phyloP scores from a whole-genome alignment of 495 filamentous ascomycete species.

The Xylaria acuta region DNA sequence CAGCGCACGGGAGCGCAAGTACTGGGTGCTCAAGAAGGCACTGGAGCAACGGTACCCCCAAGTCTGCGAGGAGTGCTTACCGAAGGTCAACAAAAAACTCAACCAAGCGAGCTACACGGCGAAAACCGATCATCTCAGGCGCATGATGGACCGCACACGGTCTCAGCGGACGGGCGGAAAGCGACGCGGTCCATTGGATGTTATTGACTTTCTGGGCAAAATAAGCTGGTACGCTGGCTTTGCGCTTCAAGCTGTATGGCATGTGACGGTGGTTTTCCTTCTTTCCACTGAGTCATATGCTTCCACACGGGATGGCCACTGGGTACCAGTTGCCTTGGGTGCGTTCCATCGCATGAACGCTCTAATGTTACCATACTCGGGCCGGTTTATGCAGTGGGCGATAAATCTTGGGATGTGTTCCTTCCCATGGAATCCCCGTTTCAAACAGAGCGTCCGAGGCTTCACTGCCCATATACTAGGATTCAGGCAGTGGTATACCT shows the following conservation, averaged over 20 bases:
- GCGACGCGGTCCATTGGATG: conserved; percentile 57
- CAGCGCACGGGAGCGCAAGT: conserved; percentile 57
- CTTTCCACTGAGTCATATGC: conserved; percentile 28
- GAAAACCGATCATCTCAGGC: conserved; percentile 75
- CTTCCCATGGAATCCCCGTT: conserved; percentile 79
- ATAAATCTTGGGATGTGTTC: conserved; percentile 62
- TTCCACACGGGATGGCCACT: conserved; percentile 16
- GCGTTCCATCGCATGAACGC: conserved; percentile 40
- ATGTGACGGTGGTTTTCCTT: conserved; percentile 44
- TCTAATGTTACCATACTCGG: conserved; percentile 36
- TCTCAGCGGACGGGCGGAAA: conserved; percentile 49
- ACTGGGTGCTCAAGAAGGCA: conserved; percentile 64
- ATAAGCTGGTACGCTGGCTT: conserved; percentile 61
- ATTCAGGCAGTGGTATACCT: conserved; percentile 69
- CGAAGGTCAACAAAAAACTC: conserved; percentile 67
- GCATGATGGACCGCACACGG: conserved; percentile 72
- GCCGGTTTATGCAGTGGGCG: conserved; percentile 52
- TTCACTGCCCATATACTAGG: conserved; percentile 69
- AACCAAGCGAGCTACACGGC: conserved; percentile 74
- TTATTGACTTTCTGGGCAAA: conserved; percentile 53
- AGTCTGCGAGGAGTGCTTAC: conserved; percentile 78
- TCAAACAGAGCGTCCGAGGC: conserved; percentile 68
- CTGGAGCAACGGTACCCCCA: conserved; percentile 83
- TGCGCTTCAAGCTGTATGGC: conserved; percentile 59
- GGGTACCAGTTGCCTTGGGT: conserved; percentile 40